Evolutionary conservation across 1,284 basidiomycete genomes (phyloP).

Genomic region (Ceratobasidium sp.): DNA sequence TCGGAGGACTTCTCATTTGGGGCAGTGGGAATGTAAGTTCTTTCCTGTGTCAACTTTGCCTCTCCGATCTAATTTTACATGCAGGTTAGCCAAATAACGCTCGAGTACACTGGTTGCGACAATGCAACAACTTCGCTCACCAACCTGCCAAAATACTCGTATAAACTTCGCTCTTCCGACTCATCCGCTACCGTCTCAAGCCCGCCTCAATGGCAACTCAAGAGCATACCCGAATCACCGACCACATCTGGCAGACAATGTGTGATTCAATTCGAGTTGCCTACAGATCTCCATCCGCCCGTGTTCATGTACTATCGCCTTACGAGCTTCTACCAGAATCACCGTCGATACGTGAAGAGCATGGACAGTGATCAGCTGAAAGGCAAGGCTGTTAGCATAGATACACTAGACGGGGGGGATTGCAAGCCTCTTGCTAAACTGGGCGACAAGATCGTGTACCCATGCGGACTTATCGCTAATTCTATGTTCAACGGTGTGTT

Average conservation of each 20-base stretch:
- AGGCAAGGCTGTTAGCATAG: conserved; percentile 72
- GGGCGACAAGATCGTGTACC: conserved; percentile 78
- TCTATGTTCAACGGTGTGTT: conserved; percentile 93
- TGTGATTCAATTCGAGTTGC: conserved; percentile 84
- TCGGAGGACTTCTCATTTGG: conserved; percentile 94
- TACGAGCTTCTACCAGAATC: conserved; percentile 98
- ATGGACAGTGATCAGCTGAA: conserved; percentile 87
- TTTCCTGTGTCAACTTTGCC: conserved; percentile 1
- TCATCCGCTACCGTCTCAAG: conserved; percentile 59
- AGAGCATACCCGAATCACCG: conserved; percentile 62
- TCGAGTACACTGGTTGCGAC: conserved; percentile 97
- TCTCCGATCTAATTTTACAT: conserved; percentile 13
- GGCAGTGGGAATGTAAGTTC: conserved; percentile 75
- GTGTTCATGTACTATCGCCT: conserved; percentile 98
- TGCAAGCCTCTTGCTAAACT: conserved; percentile 88
- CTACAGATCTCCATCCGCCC: conserved; percentile 78
- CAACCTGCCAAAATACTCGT: conserved; percentile 77
- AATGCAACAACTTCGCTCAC: conserved; percentile 69
- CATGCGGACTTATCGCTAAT: conserved; percentile 98
- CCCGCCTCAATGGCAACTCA: conserved; percentile 77
- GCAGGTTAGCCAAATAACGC: conserved; percentile 90
- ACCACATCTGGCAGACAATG: conserved; percentile 69
- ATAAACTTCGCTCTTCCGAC: conserved; percentile 75
- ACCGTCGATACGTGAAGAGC: conserved; percentile 96
- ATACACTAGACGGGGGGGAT: conserved; percentile 76